Evolutionary conservation across 75 land plant genomes (phyloP).

Genomic region (Pseudotsuga menziesii): DNA sequence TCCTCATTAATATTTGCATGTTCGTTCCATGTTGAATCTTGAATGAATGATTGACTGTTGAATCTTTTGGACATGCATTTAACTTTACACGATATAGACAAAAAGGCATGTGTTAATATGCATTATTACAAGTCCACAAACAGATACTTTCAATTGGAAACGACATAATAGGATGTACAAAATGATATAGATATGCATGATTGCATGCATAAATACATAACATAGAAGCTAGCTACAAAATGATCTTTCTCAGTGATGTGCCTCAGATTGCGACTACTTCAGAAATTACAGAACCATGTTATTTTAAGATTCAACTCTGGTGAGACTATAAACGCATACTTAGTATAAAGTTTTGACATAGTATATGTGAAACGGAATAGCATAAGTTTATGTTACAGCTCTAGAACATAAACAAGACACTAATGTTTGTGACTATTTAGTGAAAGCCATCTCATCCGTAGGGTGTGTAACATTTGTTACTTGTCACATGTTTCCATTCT

Average conservation of each 20-base stretch:
- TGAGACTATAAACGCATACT: too few species aligned
- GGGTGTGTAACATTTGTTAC: too few species aligned
- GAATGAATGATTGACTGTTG: not conserved
- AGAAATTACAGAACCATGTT: too few species aligned
- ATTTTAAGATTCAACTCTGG: too few species aligned
- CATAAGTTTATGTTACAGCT: too few species aligned
- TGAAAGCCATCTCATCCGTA: too few species aligned
- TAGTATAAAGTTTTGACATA: too few species aligned
- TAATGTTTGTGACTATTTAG: too few species aligned
- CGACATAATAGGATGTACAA: not conserved
- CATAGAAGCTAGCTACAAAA: not conserved
- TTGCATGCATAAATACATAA: not conserved
- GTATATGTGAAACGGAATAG: too few species aligned
- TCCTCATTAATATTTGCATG: constrained; percentile 4
- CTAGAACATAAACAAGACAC: too few species aligned
- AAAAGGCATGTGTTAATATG: not conserved
- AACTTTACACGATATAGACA: not conserved
- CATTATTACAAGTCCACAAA: not conserved
- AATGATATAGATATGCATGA: not conserved
- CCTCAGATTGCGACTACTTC: not conserved
- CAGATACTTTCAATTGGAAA: not conserved
- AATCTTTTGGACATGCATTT: not conserved
- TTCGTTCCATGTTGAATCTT: not conserved
- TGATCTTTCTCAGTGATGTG: not conserved
- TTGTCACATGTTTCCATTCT: too few species aligned